Evolutionary conservation across 2,329 filamentous ascomycete species (phyloP).

Genomic region (Metarhizium rileyi): DNA sequence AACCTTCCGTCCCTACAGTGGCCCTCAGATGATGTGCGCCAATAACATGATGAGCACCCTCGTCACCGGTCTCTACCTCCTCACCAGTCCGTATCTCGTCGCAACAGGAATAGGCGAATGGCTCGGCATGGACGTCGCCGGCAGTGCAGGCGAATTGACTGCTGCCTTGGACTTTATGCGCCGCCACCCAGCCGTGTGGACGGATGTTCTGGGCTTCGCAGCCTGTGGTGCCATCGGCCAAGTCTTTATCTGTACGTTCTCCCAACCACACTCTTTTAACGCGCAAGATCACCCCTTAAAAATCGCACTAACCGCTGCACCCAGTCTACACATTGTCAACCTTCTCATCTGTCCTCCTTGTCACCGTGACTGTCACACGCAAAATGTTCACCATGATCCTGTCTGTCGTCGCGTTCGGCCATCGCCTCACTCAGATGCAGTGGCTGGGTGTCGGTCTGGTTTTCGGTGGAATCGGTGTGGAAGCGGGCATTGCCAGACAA

Average conservation of each 20-base stretch:
- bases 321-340: slow-evolving; percentile 81
- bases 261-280: neutral
- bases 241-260: slow-evolving; percentile 73
- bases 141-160: slow-evolving; percentile 63
- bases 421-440: slow-evolving; percentile 77
- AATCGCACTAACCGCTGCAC: slow-evolving; percentile 11
- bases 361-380: slow-evolving; percentile 92
- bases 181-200: slow-evolving; percentile 70
- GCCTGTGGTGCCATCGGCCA: slow-evolving; percentile 87
- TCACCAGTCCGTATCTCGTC: slow-evolving; percentile 72
- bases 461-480: slow-evolving; percentile 89
- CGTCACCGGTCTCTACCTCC: slow-evolving; percentile 66
- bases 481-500: slow-evolving; percentile 67
- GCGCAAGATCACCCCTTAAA: neutral
- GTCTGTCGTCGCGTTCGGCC: slow-evolving; percentile 89
- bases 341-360: slow-evolving; percentile 84
- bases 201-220: slow-evolving; percentile 83
- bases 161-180: slow-evolving; percentile 75
- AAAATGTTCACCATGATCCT: slow-evolving; percentile 99
- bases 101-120: slow-evolving; percentile 54
- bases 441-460: slow-evolving; percentile 88
- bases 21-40: slow-evolving; percentile 99
- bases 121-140: slow-evolving; percentile 55
- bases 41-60: slow-evolving; percentile 82
- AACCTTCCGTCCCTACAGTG: slow-evolving; percentile 69